phyloP scores from a whole-genome alignment of 371 early-diverging fungal species.

The Haplosporangium sp. region DNA sequence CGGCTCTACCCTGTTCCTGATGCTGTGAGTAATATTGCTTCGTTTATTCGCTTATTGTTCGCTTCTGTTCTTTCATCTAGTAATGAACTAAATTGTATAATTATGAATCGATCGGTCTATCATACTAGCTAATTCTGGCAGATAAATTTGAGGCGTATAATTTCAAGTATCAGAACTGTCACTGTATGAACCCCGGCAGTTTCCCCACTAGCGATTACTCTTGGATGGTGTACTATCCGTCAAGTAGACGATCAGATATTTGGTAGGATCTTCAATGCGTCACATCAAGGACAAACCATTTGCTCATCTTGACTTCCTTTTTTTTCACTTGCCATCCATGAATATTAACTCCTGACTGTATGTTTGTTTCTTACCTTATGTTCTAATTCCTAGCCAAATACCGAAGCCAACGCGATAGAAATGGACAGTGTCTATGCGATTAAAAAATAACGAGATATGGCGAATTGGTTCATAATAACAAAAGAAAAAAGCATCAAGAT shows the following conservation, averaged over 20 bases:
- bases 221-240: conserved; percentile 85
- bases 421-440: not conserved
- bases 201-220: conserved; percentile 80
- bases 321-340: not conserved
- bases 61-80: not conserved
- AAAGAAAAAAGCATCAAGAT: no score
- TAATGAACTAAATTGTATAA: not conserved
- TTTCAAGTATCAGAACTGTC: conserved; percentile 78
- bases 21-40: conserved; percentile 62
- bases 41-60: not conserved
- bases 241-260: conserved; percentile 60
- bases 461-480: no score
- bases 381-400: conserved; percentile 32
- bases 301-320: not conserved
- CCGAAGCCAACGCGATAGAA: conserved; percentile 36
- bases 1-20: conserved; percentile 90
- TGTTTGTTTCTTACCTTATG: not conserved
- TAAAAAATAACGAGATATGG: not conserved
- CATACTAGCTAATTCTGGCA: conserved; percentile 81
- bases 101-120: not conserved
- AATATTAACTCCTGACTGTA: not conserved
- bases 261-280: conserved; percentile 52
- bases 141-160: conserved; percentile 83
- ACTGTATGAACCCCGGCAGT: conserved; percentile 87
- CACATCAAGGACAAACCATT: not conserved